Conservation (phyloP, 1,284 basidiomycete species). For the Puccinia novopanici region DNA sequence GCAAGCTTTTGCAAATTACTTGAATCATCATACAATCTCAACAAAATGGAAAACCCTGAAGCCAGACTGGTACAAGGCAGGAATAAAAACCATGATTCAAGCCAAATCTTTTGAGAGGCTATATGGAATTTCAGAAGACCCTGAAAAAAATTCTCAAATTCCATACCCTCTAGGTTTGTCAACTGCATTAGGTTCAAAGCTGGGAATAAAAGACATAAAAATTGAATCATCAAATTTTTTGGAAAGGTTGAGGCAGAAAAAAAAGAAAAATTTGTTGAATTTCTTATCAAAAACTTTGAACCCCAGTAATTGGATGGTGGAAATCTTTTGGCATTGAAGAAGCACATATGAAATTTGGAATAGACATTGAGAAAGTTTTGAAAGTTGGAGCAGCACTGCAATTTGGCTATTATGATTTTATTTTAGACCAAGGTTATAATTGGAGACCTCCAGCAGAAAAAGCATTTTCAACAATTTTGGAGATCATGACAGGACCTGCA, state of each 20-base stretch:
- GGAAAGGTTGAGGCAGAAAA: neutral
- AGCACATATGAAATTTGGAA: neutral
- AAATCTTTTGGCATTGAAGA: neutral
- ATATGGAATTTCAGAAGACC: neutral
- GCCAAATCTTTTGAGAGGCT: neutral
- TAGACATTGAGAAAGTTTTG: neutral
- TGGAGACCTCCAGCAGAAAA: too few relatives aligned
- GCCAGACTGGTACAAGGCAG: neutral
- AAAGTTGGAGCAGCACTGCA: slow-evolving; percentile 14
- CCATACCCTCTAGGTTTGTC: neutral
- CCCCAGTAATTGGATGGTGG: neutral
- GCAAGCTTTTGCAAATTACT: neutral
- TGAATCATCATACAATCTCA: neutral
- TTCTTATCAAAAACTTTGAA: neutral
- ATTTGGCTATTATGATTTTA: neutral
- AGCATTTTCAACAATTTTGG: too few relatives aligned
- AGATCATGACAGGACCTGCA: too few relatives aligned
- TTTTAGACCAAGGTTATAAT: neutral
- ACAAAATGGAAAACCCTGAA: neutral
- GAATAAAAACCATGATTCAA: neutral
- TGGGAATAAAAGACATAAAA: neutral
- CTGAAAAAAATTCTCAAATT: neutral
- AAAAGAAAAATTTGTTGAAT: neutral
- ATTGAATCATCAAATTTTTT: neutral
- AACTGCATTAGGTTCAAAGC: neutral